phyloP scores from a whole-genome alignment of 371 early-diverging fungal genomes.

The Apophysomyces trapeziformis region DNA sequence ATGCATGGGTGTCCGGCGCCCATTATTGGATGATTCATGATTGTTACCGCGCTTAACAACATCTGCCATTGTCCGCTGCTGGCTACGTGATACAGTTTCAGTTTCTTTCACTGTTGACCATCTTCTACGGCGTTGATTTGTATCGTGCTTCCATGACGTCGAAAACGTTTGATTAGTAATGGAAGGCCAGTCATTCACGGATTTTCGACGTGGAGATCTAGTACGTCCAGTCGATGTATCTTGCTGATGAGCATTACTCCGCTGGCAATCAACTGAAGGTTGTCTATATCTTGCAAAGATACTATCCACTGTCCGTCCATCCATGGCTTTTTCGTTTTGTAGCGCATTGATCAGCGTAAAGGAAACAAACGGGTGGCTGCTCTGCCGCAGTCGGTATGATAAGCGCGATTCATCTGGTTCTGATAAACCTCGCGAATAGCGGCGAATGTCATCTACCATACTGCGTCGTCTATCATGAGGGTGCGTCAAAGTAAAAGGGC shows the following conservation, averaged over 20 bases:
- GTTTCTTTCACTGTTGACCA: constrained; percentile 31
- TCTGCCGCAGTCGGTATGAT: not conserved
- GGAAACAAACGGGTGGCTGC: not conserved
- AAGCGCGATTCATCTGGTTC: not conserved
- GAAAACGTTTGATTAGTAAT: constrained; percentile 17
- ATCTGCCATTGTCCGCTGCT: constrained; percentile 19
- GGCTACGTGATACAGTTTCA: not conserved
- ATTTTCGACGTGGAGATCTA: constrained; percentile 11
- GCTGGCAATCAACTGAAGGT: not conserved
- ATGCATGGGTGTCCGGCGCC: constrained; percentile 11
- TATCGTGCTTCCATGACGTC: not conserved
- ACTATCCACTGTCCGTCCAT: constrained; percentile 24
- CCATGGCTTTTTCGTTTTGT: not conserved
- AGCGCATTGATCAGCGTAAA: not conserved
- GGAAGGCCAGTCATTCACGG: constrained; percentile 22
- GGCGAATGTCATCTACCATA: not conserved
- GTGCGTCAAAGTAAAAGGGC: not conserved
- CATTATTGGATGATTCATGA: constrained; percentile 4
- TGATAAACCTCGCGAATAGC: not conserved
- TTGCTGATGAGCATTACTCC: constrained; percentile 5
- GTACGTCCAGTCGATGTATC: not conserved
- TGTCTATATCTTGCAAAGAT: constrained; percentile 29
- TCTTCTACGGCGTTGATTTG: constrained; percentile 24
- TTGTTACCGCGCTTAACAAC: constrained; percentile 10
- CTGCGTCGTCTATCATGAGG: constrained; percentile 2